Evolutionary conservation across 306 rosid species (phyloP).

Genomic region (Pyrus bretschneideri): DNA sequence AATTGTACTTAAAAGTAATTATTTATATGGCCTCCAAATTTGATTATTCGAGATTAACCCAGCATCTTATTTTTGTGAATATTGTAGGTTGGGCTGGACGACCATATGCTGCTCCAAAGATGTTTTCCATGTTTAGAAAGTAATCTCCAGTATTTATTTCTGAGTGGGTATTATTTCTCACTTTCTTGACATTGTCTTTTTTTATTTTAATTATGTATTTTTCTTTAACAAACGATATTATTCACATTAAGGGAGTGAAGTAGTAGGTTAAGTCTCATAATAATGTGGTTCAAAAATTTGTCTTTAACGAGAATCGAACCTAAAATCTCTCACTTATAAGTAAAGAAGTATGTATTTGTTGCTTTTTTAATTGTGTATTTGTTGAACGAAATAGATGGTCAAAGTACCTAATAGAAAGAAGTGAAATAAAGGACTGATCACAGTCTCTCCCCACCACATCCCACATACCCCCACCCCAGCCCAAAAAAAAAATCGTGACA

Average conservation of each 20-base stretch:
- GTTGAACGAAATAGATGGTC: not conserved
- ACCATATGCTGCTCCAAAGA: constrained; percentile 1
- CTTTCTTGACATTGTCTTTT: not conserved
- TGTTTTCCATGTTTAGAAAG: not conserved
- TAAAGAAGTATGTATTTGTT: too few species aligned
- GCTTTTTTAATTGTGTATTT: not conserved
- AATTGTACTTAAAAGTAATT: not conserved
- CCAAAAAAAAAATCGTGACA: too few species aligned
- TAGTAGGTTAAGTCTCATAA: too few species aligned
- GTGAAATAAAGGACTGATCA: not conserved
- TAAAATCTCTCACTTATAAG: too few species aligned
- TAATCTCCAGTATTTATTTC: not conserved
- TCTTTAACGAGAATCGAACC: rapidly evolving
- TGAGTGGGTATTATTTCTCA: not conserved
- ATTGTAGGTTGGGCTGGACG: constrained; percentile 1
- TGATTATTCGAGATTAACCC: not conserved
- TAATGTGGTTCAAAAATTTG: too few species aligned
- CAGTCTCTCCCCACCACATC: not conserved
- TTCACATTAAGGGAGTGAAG: rapidly evolving
- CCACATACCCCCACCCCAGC: too few species aligned
- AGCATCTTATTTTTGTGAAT: not conserved
- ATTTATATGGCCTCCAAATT: not conserved
- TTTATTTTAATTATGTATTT: not conserved
- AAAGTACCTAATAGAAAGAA: not conserved
- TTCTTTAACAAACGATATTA: too few species aligned